A percentile compares a stretch with the other conserved stretches of the same genome.
Evolutionary conservation across 2,329 filamentous ascomycete species (phyloP).

Genomic region (Purpureocillium lavendulum): DNA sequence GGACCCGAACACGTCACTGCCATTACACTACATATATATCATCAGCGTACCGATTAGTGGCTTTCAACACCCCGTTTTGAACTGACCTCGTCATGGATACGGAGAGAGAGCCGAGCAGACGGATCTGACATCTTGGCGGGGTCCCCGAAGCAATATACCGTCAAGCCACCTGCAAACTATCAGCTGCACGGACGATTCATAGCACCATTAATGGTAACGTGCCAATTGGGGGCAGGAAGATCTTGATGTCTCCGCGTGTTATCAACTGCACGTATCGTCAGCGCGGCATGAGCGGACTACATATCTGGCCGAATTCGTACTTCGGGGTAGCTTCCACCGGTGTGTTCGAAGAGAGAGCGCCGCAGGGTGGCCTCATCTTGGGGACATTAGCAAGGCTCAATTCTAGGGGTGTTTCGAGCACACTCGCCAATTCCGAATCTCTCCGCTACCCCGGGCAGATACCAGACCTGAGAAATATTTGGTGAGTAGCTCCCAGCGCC

Average conservation of each 20-base stretch:
- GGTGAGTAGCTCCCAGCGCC: not conserved
- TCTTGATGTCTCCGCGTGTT: constrained; percentile 86
- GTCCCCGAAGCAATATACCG: constrained; percentile 95
- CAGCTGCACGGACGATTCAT: not conserved
- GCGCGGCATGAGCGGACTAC: constrained; percentile 10
- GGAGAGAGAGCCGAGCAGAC: constrained; percentile 68
- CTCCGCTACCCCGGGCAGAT: constrained; percentile 79
- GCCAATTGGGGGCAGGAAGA: constrained; percentile 92
- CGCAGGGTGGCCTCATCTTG: constrained; percentile 80
- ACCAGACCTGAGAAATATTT: constrained; percentile 51
- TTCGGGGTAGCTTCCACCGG: constrained; percentile 92
- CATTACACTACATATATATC: constrained; percentile 60
- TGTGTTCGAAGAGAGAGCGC: constrained; percentile 86
- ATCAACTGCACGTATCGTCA: constrained; percentile 50
- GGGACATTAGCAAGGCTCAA: constrained; percentile 15
- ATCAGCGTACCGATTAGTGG: not conserved
- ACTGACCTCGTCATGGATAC: constrained; percentile 62
- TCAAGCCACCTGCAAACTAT: constrained; percentile 57
- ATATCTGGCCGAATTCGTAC: constrained; percentile 18
- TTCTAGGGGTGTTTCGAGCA: not conserved
- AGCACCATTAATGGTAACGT: constrained; percentile 12
- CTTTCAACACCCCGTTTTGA: not conserved
- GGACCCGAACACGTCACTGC: constrained; percentile 93
- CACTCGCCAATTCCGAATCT: constrained; percentile 75
- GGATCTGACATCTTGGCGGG: constrained; percentile 89